Base-by-base conservation (phyloP, 768 basidiomycete genomes). In the Artomyces pyxidatus region DNA sequence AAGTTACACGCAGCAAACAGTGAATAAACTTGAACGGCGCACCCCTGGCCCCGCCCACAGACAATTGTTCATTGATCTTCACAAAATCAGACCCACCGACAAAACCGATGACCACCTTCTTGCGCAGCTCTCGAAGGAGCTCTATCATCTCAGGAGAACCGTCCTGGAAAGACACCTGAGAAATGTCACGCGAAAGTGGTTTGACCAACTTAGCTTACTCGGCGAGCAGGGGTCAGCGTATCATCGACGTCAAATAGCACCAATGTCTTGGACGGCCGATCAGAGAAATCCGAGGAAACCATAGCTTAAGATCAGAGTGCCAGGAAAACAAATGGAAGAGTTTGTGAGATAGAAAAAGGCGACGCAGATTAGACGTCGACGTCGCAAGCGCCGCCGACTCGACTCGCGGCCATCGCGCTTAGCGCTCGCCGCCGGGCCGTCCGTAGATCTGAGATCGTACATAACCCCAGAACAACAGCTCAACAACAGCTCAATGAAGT, bases 31-130 rank as follows among this genome's bases (percentile, higher is more conserved):
- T n/a, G 17, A 17, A 4, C 42, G 28, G 60, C 75, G 38, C 53
- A 86, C 91, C 74, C 49, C 78, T 73, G 43, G 63, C 65, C 80
- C 81, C 35, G 69, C 61, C 3, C 77, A 66, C 1, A n/a, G 74
- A 58, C 16, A 98, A 77, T 64, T 99, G 95, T 62, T 95, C 92
- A 0, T 73, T 70, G 60, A 97, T 91, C 76, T 99, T 98, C 45
- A 60, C 70, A 9, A 94, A 67, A 75, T 99, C 87, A 38, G 92
- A 95, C 2, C 96, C 96, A 21, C 95, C 87, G 10, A 99, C 88
- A 56, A 96, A 93, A 6, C 94, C 96, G 52, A 91, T 82, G 27
- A 71, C 80, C 14, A 72, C 67, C 61, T 85, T 85, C 65, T 90
- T 80, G 50, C 84, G 76, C 37, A 98, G 66, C 28, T 77, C 75